These are phyloP conservation scores for Capillidium heterosporum DNA, from an alignment of 371 early-diverging fungal species.

Conservation along the genomic window DNA sequence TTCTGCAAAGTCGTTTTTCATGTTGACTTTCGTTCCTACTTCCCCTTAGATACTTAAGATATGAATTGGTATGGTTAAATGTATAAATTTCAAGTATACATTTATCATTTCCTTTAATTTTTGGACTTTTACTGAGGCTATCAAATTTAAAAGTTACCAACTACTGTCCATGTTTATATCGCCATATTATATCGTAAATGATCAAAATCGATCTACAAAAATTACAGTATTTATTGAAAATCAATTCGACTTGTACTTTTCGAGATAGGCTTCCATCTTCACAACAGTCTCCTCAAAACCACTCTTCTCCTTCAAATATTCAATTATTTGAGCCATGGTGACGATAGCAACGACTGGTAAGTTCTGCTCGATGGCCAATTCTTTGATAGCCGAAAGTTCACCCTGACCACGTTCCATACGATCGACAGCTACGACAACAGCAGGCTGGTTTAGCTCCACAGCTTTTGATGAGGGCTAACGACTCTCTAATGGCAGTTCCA, in stretches of 20 bases:
- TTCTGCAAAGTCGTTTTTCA: too few relatives aligned
- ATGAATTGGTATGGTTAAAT: too few relatives aligned
- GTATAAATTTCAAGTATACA: too few relatives aligned
- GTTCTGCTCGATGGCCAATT: conserved; percentile 60
- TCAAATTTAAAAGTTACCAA: too few relatives aligned
- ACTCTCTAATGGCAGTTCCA: conserved; percentile 91
- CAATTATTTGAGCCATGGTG: conserved; percentile 66
- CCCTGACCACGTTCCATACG: conserved; percentile 67
- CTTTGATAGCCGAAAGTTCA: conserved; percentile 72
- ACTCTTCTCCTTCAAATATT: conserved; percentile 71
- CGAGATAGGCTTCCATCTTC: not conserved
- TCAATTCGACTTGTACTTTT: not conserved
- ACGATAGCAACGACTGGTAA: conserved; percentile 76
- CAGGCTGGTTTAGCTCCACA: conserved; percentile 42
- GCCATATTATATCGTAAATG: too few relatives aligned
- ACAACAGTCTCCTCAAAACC: conserved; percentile 11
- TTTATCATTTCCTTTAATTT: too few relatives aligned
- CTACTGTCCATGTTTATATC: too few relatives aligned
- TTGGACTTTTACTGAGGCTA: too few relatives aligned
- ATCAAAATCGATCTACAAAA: too few relatives aligned
- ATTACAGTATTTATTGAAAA: too few relatives aligned
- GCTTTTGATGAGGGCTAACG: conserved; percentile 50
- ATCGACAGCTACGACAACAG: conserved; percentile 85
- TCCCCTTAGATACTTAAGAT: too few relatives aligned
- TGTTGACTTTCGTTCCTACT: too few relatives aligned